A percentile compares a stretch with the other conserved stretches of the same genome.
Evolutionary conservation across 2,329 filamentous ascomycete genomes (phyloP).

Genomic region (Tolypocladium tundrense): DNA sequence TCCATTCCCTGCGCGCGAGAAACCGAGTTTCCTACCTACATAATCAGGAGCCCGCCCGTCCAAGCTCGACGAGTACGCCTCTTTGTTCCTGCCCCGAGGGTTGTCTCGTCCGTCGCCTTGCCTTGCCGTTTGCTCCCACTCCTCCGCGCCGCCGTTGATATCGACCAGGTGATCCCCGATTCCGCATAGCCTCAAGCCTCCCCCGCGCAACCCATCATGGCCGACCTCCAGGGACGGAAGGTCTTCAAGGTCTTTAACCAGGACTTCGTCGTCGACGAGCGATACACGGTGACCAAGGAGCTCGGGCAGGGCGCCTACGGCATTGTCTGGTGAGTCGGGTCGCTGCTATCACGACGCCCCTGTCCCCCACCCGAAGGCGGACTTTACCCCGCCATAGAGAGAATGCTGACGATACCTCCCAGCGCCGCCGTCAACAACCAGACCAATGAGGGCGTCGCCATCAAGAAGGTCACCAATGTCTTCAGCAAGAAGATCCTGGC

Average conservation of each 20-base stretch:
- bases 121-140: not conserved
- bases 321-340: conserved; percentile 76
- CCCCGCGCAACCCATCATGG: conserved; percentile 18
- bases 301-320: conserved; percentile 96
- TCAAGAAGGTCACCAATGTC: conserved; percentile 99
- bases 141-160: not conserved
- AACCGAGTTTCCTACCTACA: not conserved
- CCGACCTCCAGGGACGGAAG: conserved; percentile 54
- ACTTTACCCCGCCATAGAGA: conserved; percentile 14
- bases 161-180: not conserved
- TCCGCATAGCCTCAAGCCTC: not conserved
- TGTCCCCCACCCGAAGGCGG: conserved; percentile 9
- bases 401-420: conserved; percentile 8
- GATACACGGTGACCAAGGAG: conserved; percentile 98
- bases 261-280: conserved; percentile 96
- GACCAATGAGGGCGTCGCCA: conserved; percentile 86
- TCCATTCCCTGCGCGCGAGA: not conserved
- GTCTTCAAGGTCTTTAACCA: conserved; percentile 99
- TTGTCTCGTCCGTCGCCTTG: not conserved
- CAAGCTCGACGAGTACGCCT: not conserved
- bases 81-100: not conserved
- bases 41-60: not conserved
- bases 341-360: conserved; percentile 2
- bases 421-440: conserved; percentile 89
- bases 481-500: conserved; percentile 99